Conservation (phyloP, 2,329 filamentous ascomycete species). For the Fusarium sp. region DNA sequence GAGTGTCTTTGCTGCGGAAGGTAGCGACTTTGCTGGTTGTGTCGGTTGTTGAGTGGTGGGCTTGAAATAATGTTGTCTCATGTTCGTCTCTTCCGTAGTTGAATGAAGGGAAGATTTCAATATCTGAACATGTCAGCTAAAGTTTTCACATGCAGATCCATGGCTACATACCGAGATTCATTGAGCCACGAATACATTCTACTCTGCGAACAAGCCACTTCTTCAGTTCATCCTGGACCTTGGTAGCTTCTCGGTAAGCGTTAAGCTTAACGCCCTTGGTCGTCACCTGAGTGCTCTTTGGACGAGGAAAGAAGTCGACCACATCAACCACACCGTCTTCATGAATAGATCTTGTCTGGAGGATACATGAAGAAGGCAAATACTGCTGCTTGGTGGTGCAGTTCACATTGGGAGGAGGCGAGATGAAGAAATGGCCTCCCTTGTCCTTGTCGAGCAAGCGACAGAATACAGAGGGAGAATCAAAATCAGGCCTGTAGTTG, state of each 20-base stretch:
- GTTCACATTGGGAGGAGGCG: constrained; percentile 60
- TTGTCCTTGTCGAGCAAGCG: constrained; percentile 79
- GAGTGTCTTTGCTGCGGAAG: constrained; percentile 68
- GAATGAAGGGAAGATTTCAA: constrained; percentile 79
- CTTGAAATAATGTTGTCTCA: constrained; percentile 65
- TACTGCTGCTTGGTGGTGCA: constrained; percentile 83
- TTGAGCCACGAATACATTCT: constrained; percentile 75
- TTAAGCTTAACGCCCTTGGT: constrained; percentile 60
- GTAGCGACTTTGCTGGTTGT: constrained; percentile 68
- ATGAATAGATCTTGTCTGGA: constrained; percentile 81
- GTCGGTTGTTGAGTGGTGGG: constrained; percentile 53
- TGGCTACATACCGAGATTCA: constrained; percentile 64
- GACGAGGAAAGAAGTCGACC: constrained; percentile 80
- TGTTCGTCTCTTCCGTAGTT: constrained; percentile 75
- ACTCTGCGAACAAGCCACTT: constrained; percentile 77
- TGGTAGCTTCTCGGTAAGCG: constrained; percentile 64
- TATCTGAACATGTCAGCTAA: constrained; percentile 54
- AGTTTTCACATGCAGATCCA: neutral
- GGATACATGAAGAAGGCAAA: constrained; percentile 77
- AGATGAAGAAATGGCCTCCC: constrained; percentile 78
- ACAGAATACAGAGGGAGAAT: constrained; percentile 81
- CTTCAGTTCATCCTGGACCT: constrained; percentile 71
- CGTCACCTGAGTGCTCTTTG: constrained; percentile 67
- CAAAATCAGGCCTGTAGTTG: constrained; percentile 74
- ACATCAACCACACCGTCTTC: constrained; percentile 80